Evolutionary conservation across 495 filamentous ascomycete genomes (phyloP).

Genomic region (Aspergillus cavernicola): DNA sequence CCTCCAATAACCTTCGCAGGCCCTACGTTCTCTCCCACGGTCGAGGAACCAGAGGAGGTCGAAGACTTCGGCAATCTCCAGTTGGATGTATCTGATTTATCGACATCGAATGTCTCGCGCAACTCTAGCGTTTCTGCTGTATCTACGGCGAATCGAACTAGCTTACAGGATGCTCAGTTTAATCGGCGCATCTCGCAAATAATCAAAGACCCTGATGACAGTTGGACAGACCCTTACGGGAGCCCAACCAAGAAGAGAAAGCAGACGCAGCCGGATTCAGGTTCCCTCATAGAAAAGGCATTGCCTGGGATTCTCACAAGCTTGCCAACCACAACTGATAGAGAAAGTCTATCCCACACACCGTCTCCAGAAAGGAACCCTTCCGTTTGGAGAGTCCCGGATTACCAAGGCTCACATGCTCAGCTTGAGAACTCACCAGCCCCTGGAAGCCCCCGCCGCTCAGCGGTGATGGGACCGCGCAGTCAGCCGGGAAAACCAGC

Average conservation of each 20-base stretch:
- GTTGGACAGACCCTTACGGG: slow-evolving; percentile 11
- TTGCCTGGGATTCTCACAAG: slow-evolving; percentile 31
- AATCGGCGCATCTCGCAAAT: slow-evolving; percentile 5
- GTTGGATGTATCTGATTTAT: slow-evolving; percentile 13
- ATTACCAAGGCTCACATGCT: slow-evolving; percentile 21
- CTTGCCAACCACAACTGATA: slow-evolving; percentile 17
- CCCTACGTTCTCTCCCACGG: slow-evolving; percentile 33
- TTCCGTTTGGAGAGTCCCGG: slow-evolving; percentile 28
- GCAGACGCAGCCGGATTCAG: slow-evolving; percentile 15
- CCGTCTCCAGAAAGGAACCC: slow-evolving; percentile 33
- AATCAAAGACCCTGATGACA: slow-evolving; percentile 18
- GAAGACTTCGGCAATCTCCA: slow-evolving; percentile 28
- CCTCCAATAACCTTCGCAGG: slow-evolving; percentile 38
- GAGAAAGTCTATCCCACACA: slow-evolving; percentile 26
- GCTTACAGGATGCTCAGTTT: slow-evolving; percentile 6
- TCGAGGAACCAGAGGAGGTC: slow-evolving; percentile 35
- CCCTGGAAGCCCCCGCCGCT: slow-evolving; percentile 35
- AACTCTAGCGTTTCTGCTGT: slow-evolving; percentile 19
- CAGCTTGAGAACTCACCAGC: slow-evolving; percentile 20
- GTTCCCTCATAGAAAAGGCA: slow-evolving; percentile 8
- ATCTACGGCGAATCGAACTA: slow-evolving; percentile 19
- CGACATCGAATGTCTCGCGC: slow-evolving; percentile 19
- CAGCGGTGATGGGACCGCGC: slow-evolving; percentile 38
- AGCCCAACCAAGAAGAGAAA: slow-evolving; percentile 27
- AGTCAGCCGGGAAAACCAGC: slow-evolving; percentile 26